A percentile compares a stretch with the other conserved stretches of the same genome.
Evolutionary conservation across 306 rosid species (phyloP).

Genomic region (Rosa multiflora): DNA sequence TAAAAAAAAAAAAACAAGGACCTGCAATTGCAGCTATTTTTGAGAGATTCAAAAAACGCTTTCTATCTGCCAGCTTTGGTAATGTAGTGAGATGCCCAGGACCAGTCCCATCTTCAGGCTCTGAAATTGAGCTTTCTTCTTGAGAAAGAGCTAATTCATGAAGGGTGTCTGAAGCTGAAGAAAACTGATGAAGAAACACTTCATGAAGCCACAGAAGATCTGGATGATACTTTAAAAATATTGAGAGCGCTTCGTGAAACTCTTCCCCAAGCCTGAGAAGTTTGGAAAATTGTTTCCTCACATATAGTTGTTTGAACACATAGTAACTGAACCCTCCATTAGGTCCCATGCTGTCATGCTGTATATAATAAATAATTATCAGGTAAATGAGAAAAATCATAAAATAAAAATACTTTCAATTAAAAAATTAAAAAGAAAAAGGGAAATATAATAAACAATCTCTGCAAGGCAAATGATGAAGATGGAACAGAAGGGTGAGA

Average conservation of each 20-base stretch:
- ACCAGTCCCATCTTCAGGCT: slow-evolving; percentile 53
- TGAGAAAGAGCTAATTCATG: slow-evolving; percentile 77
- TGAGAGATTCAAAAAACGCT: slow-evolving; percentile 80
- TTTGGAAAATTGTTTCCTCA: slow-evolving; percentile 70
- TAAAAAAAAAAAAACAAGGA: background rate
- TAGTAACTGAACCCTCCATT: slow-evolving; percentile 85
- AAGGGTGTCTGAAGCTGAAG: slow-evolving; percentile 85
- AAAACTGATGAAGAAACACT: slow-evolving; percentile 81
- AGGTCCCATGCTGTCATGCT: slow-evolving; percentile 95
- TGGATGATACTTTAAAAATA: slow-evolving; percentile 74
- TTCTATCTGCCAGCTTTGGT: slow-evolving; percentile 66
- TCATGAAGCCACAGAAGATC: slow-evolving; percentile 97
- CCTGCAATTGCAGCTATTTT: slow-evolving; percentile 94
- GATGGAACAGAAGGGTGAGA: background rate
- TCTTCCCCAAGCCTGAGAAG: slow-evolving; percentile 96
- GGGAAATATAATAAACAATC: slow-evolving; percentile 5
- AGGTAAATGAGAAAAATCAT: slow-evolving; percentile 16
- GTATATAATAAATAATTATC: slow-evolving; percentile 45
- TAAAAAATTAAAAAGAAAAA: background rate
- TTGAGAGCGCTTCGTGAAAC: slow-evolving; percentile 77
- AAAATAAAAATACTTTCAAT: background rate
- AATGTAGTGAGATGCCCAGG: slow-evolving; percentile 32
- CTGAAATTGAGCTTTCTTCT: slow-evolving; percentile 40
- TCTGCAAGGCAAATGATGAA: slow-evolving; percentile 4
- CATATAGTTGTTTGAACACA: slow-evolving; percentile 72